phyloP scores from a whole-genome alignment of 2,329 filamentous ascomycete species.

The Pseudogymnoascus pannorum region DNA sequence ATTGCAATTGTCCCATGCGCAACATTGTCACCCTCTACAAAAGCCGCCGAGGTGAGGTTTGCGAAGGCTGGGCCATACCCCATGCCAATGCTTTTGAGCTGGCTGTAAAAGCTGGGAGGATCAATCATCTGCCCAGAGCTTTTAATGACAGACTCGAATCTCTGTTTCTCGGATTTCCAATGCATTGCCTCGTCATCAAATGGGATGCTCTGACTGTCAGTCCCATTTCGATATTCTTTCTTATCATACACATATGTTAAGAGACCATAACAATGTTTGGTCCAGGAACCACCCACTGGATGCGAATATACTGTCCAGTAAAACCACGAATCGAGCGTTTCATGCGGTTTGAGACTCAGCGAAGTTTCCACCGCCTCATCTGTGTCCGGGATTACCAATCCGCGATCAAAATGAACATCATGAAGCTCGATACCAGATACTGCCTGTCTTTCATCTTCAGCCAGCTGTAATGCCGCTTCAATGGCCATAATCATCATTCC shows the following conservation, averaged over 20 bases:
- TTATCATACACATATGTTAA: neutral
- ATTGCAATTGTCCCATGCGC: conserved; percentile 2
- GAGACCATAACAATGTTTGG: conserved; percentile 10
- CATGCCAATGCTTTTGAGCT: conserved; percentile 16
- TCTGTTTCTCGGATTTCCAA: neutral
- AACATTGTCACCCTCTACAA: conserved; percentile 30
- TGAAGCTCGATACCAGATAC: conserved; percentile 36
- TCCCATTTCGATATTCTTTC: no score
- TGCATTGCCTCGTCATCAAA: neutral
- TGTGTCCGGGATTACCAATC: conserved; percentile 42
- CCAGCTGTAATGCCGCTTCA: conserved; percentile 22
- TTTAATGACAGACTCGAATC: neutral
- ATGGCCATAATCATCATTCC: conserved; percentile 27
- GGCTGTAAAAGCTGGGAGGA: conserved; percentile 29
- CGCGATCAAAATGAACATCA: conserved; percentile 40
- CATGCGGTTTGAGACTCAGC: neutral
- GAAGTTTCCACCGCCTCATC: conserved; percentile 41
- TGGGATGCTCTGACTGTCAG: neutral
- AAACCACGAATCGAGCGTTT: neutral
- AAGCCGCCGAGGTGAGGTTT: conserved; percentile 34
- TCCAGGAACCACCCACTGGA: conserved; percentile 9
- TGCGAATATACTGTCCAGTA: conserved; percentile 14
- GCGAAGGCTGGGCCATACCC: conserved; percentile 15
- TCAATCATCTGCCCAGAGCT: conserved; percentile 28
- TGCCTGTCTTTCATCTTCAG: neutral